Percentiles rank a stretch among this genome's conserved stretches.
Evolutionary conservation across 495 filamentous ascomycete species (phyloP).

Genomic region (Daldinia grandis): DNA sequence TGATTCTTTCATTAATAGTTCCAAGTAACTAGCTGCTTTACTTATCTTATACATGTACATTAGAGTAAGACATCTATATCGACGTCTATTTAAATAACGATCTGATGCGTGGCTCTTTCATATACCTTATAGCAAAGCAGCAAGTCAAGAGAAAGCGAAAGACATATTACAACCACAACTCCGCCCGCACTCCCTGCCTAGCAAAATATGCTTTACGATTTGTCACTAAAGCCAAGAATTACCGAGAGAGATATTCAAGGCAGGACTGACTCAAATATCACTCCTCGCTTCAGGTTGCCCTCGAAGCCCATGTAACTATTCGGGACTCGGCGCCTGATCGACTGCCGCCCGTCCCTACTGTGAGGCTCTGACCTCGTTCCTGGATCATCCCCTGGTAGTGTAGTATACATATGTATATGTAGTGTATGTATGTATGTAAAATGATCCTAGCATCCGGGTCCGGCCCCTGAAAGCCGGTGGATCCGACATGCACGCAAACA

Average conservation of each 20-base stretch:
- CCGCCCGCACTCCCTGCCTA: slow-evolving; percentile 11
- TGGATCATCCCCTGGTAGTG: background rate
- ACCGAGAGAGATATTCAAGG: background rate
- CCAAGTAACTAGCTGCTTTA: background rate
- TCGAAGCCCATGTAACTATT: background rate
- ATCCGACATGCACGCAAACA: slow-evolving; percentile 13
- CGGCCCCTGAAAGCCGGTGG: background rate
- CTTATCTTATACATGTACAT: background rate
- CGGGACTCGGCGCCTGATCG: slow-evolving; percentile 8
- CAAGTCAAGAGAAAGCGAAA: background rate
- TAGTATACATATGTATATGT: too few species aligned
- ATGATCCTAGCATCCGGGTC: slow-evolving; percentile 11
- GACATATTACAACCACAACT: background rate
- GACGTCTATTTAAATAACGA: background rate
- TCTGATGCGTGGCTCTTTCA: background rate
- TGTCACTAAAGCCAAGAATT: background rate
- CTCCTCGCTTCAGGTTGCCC: slow-evolving; percentile 22
- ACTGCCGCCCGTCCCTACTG: background rate
- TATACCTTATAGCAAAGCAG: background rate
- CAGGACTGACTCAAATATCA: background rate
- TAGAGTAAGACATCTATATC: background rate
- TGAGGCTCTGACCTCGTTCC: slow-evolving; percentile 5
- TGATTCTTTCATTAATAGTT: background rate
- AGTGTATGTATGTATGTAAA: too few species aligned
- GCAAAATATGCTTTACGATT: slow-evolving; percentile 6